These are phyloP conservation scores for Brassica rapa DNA, from an alignment of 345 rosid genomes.

Conservation along the genomic window DNA sequence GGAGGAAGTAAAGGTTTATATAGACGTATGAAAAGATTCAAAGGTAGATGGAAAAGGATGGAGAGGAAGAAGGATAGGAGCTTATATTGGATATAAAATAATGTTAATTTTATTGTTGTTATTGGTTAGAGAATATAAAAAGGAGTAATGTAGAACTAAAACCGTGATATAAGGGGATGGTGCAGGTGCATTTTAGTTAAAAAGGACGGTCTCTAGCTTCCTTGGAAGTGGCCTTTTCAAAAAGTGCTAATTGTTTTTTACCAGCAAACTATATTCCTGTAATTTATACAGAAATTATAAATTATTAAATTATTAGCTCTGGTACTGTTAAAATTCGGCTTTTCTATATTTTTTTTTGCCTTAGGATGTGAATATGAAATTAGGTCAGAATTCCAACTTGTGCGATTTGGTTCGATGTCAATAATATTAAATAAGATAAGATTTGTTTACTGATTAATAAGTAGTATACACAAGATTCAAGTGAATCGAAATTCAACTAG, in stretches of 20 bases:
- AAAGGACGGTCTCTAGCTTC: conserved; percentile 56
- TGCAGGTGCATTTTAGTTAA: conserved; percentile 36
- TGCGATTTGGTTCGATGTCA: conserved; percentile 6
- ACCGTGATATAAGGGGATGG: conserved; percentile 44
- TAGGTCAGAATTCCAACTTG: neutral
- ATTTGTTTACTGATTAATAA: neutral
- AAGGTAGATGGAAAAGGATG: conserved; percentile 45
- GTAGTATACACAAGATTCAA: conserved; percentile 15
- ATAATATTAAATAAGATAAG: neutral
- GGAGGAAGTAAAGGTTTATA: conserved; percentile 41
- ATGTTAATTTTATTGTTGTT: neutral
- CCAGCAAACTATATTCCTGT: neutral
- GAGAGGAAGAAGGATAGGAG: conserved; percentile 34
- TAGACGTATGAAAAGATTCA: conserved; percentile 39
- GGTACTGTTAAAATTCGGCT: neutral
- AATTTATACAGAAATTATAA: neutral
- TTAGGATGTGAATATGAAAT: conserved; percentile 25
- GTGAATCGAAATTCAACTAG: conserved; percentile 24
- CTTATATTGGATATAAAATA: neutral
- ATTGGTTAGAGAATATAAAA: conserved; percentile 38
- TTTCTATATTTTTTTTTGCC: neutral
- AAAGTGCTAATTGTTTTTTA: conserved; percentile 34
- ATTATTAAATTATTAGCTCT: neutral
- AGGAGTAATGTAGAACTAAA: conserved; percentile 35
- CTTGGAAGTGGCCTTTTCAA: conserved; percentile 35